Percentiles rank a stretch among this genome's conserved stretches.
Conservation (phyloP, 2,329 filamentous ascomycete genomes). For the Mycosphaerella sp. region DNA sequence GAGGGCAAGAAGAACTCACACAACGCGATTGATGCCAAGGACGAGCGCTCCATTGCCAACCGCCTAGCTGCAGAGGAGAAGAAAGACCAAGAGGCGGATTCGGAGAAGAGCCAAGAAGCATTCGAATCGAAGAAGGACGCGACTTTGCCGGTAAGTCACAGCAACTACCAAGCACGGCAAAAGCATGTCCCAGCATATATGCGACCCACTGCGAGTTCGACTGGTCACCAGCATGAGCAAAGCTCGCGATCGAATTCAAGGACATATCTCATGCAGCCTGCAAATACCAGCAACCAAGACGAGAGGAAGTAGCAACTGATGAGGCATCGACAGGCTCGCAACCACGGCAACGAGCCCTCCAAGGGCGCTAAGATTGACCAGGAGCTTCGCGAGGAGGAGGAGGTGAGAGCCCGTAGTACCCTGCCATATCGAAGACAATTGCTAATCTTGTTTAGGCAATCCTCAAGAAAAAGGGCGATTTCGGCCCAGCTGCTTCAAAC, state of each 20-base stretch:
- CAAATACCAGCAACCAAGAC: neutral
- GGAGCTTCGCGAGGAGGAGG: constrained; percentile 61
- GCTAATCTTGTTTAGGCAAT: constrained; percentile 36
- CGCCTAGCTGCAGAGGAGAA: constrained; percentile 59
- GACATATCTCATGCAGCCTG: neutral
- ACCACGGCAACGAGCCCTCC: constrained; percentile 68
- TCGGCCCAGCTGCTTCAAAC: constrained; percentile 27
- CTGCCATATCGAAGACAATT: neutral
- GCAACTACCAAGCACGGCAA: neutral
- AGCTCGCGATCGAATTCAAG: neutral
- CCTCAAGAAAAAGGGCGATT: constrained; percentile 55
- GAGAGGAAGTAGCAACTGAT: neutral
- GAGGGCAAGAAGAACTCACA: constrained; percentile 69
- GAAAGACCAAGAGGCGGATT: constrained; percentile 42
- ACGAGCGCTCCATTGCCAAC: constrained; percentile 66
- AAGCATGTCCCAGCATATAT: neutral
- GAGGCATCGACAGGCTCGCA: constrained; percentile 45
- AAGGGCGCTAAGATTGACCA: constrained; percentile 67
- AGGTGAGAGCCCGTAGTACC: constrained; percentile 30
- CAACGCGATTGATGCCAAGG: constrained; percentile 64
- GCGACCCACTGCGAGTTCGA: neutral
- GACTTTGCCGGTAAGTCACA: constrained; percentile 39
- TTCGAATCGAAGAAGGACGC: constrained; percentile 52
- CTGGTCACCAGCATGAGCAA: neutral
- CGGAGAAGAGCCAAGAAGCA: constrained; percentile 35